Evolutionary conservation across 176 grass and related monocot species (phyloP).

Genomic region (Musa troglodytarum): DNA sequence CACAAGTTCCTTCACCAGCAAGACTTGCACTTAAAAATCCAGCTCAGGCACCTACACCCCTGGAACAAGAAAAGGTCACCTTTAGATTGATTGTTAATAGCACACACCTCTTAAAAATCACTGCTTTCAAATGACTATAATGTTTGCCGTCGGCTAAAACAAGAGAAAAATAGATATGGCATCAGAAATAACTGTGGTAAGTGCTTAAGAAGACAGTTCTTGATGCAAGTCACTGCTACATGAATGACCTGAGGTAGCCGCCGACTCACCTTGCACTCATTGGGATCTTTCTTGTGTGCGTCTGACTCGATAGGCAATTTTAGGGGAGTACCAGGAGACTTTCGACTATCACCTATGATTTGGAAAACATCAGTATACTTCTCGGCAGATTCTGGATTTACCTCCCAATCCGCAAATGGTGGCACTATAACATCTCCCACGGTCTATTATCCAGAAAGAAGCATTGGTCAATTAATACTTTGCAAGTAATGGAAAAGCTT

Average conservation of each 20-base stretch:
- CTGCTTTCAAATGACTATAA: too few species aligned
- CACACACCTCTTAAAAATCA: too few species aligned
- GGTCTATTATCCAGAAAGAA: not conserved
- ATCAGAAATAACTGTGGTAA: too few species aligned
- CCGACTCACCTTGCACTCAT: not conserved
- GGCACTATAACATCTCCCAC: not conserved
- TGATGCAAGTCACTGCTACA: too few species aligned
- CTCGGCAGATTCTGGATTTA: constrained; percentile 1
- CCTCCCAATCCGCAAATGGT: constrained; percentile 1
- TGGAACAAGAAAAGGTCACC: not conserved
- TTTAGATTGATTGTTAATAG: not conserved
- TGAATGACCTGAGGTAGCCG: not conserved
- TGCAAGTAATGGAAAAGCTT: not conserved
- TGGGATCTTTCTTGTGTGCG: not conserved
- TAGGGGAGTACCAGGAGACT: not conserved
- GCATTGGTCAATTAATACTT: not conserved
- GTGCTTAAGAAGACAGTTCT: too few species aligned
- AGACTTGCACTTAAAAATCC: not conserved
- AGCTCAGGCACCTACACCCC: not conserved
- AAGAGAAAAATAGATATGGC: too few species aligned
- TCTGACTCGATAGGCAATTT: not conserved
- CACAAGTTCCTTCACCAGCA: not conserved
- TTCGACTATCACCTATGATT: not conserved
- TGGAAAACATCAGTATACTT: not conserved
- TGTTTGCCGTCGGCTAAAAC: too few species aligned